phyloP scores from a whole-genome alignment of 192 early-diverging fungal species.

The Chytriomyces confervae region DNA sequence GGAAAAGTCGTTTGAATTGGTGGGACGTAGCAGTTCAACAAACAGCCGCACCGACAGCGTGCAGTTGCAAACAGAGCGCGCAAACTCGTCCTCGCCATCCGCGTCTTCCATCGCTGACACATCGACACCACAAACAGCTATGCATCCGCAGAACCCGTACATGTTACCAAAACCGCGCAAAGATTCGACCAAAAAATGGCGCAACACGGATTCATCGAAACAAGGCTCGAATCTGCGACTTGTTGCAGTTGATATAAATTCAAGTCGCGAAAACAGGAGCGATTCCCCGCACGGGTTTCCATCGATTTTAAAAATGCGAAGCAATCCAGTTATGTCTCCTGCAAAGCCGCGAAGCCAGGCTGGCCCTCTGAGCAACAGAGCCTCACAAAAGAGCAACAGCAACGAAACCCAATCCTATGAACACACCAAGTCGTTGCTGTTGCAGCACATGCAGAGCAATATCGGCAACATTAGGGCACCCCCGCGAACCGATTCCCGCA shows the following conservation, averaged over 20 bases:
- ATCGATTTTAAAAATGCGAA: neutral
- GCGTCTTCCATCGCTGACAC: too few relatives aligned
- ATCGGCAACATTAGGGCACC: neutral
- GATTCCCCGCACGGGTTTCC: neutral
- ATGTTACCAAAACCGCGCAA: neutral
- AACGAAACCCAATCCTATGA: neutral
- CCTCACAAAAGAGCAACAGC: neutral
- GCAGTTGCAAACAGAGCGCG: too few relatives aligned
- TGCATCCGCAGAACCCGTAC: too few relatives aligned
- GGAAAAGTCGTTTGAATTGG: too few relatives aligned
- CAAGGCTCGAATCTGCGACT: neutral
- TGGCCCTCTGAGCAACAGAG: neutral
- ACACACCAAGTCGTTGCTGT: neutral
- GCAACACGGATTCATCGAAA: neutral
- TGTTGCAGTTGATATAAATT: neutral
- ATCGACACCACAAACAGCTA: too few relatives aligned
- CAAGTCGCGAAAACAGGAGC: neutral
- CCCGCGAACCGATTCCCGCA: neutral
- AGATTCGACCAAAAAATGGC: neutral
- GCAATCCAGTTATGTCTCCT: neutral
- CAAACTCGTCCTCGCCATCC: too few relatives aligned
- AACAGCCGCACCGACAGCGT: too few relatives aligned
- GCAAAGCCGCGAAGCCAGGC: neutral
- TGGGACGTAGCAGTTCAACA: too few relatives aligned
- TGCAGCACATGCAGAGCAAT: neutral